Percentiles rank a stretch among this genome's conserved stretches.
These are phyloP conservation scores for Scenedesmus sp. DNA, from an alignment of 163 green algal species.

Conservation along the genomic window DNA sequence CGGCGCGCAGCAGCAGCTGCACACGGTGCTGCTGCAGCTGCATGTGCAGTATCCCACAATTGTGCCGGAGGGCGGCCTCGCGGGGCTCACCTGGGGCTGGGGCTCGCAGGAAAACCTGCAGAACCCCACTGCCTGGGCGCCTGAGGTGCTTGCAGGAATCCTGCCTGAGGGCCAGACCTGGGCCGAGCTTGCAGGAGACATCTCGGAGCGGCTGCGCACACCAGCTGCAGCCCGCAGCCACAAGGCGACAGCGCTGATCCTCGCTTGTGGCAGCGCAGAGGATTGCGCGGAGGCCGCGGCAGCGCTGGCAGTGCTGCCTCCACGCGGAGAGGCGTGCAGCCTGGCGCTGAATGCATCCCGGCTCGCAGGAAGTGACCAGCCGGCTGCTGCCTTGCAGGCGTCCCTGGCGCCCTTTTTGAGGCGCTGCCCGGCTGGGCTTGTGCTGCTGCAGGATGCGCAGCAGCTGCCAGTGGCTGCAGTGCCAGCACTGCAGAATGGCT, in stretches of 20 bases:
- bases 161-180: constrained; percentile 29
- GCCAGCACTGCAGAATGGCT: constrained; percentile 43
- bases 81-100: too few species aligned
- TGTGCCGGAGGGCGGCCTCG: neutral
- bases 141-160: constrained; percentile 9
- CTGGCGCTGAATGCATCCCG: neutral
- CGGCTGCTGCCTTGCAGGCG: constrained; percentile 46
- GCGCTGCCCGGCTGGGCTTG: constrained; percentile 46
- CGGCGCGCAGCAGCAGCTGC: neutral
- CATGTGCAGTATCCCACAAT: constrained; percentile 24
- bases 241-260: constrained; percentile 43
- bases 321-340: constrained; percentile 4
- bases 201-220: constrained; percentile 37
- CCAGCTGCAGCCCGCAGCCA: constrained; percentile 28
- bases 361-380: neutral
- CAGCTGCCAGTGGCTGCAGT: constrained; percentile 41
- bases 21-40: constrained; percentile 20
- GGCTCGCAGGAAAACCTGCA: neutral
- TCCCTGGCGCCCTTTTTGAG: constrained; percentile 45
- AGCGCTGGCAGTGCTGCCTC: constrained; percentile 21
- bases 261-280: constrained; percentile 12
- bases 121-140: constrained; percentile 20
- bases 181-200: constrained; percentile 37
- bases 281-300: constrained; percentile 36
- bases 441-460: constrained; percentile 27